A percentile compares a stretch with the other conserved stretches of the same genome.
Evolutionary conservation across 805 yeast species (phyloP).

Genomic region (Lachancea mirantina): DNA sequence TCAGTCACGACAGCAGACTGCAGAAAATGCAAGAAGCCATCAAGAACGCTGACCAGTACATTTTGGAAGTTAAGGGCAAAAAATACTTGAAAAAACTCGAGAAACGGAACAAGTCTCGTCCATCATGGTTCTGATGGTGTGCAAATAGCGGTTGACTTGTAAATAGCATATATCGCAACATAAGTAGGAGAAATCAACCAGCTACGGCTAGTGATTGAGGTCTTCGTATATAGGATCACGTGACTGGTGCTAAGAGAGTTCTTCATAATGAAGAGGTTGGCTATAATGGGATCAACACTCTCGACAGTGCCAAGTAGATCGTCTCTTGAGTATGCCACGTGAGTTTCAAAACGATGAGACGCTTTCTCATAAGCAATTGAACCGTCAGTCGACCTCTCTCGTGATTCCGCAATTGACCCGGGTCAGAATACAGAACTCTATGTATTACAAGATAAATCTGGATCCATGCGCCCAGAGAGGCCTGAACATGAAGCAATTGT

Average conservation of each 20-base stretch:
- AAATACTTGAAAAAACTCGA: constrained; percentile 40
- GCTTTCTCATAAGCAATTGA: constrained; percentile 25
- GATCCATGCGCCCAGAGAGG: constrained; percentile 23
- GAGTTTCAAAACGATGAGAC: constrained; percentile 28
- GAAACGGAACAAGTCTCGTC: constrained; percentile 32
- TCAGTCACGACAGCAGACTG: constrained; percentile 52
- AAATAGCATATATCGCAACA: too few species aligned
- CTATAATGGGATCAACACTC: too few species aligned
- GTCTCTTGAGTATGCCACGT: constrained; percentile 20
- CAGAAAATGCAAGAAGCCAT: constrained; percentile 59
- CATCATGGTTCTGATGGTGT: too few species aligned
- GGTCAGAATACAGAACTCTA: constrained; percentile 24
- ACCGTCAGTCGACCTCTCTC: constrained; percentile 29
- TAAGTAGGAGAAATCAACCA: too few species aligned
- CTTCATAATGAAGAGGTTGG: too few species aligned
- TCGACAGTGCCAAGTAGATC: too few species aligned
- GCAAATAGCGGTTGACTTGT: too few species aligned
- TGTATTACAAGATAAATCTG: constrained; percentile 28
- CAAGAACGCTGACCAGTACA: constrained; percentile 56
- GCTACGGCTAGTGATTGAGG: too few species aligned
- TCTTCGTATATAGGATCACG: too few species aligned
- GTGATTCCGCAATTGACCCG: constrained; percentile 29
- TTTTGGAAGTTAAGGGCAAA: constrained; percentile 56
- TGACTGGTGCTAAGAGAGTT: too few species aligned
- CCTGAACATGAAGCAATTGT: constrained; percentile 21